Evolutionary conservation across 1,284 basidiomycete genomes (phyloP).

Genomic region (Coniferiporia sulphurascens): DNA sequence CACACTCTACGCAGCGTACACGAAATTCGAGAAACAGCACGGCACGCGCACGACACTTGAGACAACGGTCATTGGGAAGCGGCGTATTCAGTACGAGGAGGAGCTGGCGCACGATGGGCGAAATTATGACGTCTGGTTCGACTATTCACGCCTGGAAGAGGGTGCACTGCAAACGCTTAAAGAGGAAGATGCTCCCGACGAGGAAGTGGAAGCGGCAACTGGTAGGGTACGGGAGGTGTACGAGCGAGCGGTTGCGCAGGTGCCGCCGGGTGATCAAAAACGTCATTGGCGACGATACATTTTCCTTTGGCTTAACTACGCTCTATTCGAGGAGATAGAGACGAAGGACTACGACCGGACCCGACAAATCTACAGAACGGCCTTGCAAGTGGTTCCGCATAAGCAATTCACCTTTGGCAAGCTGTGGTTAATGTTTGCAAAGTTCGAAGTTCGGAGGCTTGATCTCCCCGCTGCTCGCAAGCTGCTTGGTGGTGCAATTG

Average conservation of each 20-base stretch:
- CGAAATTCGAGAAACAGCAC: slow-evolving; percentile 98
- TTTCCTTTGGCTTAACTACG: slow-evolving; percentile 95
- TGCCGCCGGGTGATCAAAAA: slow-evolving; percentile 87
- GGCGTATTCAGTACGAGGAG: slow-evolving; percentile 96
- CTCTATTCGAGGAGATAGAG: slow-evolving; percentile 95
- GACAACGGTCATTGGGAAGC: slow-evolving; percentile 91
- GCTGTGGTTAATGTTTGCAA: slow-evolving; percentile 86
- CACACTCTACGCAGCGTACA: slow-evolving; percentile 84
- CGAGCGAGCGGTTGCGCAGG: slow-evolving; percentile 93
- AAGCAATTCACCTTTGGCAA: slow-evolving; percentile 98
- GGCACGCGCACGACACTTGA: slow-evolving; percentile 87
- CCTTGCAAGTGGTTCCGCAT: slow-evolving; percentile 86
- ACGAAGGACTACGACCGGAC: slow-evolving; percentile 84
- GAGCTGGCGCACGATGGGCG: slow-evolving; percentile 83
- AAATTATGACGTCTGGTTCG: slow-evolving; percentile 99
- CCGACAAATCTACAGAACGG: slow-evolving; percentile 91
- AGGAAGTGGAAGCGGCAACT: slow-evolving; percentile 48
- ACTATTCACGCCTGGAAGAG: slow-evolving; percentile 92
- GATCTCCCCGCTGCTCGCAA: slow-evolving; percentile 86
- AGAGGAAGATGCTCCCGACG: slow-evolving; percentile 68
- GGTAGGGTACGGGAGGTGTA: slow-evolving; percentile 87
- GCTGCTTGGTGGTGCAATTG: slow-evolving; percentile 86
- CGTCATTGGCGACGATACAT: slow-evolving; percentile 95
- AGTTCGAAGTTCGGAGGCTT: slow-evolving; percentile 86
- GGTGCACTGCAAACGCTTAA: slow-evolving; percentile 72